phyloP scores from a whole-genome alignment of 1,284 basidiomycete species.

The Rhodotorula mucilaginosa region DNA sequence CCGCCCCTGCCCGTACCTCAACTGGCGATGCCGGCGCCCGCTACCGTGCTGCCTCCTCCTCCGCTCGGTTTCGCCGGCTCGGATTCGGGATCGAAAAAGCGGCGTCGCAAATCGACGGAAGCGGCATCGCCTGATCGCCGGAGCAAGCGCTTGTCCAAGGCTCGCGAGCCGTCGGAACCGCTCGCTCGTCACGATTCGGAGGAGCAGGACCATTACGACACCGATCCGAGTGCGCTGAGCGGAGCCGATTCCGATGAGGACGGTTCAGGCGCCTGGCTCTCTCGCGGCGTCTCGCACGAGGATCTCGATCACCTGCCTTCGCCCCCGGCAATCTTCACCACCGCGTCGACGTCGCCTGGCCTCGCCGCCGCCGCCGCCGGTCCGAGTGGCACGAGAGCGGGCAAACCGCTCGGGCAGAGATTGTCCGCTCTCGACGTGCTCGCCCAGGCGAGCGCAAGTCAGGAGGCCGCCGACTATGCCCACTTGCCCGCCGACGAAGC shows the following conservation, averaged over 20 bases:
- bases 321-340: neutral
- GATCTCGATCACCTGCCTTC: constrained; percentile 10
- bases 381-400: neutral
- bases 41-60: neutral
- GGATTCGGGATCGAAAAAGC: neutral
- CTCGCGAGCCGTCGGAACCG: no score
- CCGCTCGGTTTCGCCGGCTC: neutral
- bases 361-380: neutral
- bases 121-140: neutral
- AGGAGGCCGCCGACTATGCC: neutral
- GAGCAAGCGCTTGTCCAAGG: neutral
- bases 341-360: neutral
- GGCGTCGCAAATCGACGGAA: neutral
- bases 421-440: constrained; percentile 40
- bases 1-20: neutral
- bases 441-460: constrained; percentile 29
- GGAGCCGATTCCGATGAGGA: neutral
- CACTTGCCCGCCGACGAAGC: neutral
- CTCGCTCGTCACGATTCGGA: no score
- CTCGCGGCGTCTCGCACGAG: neutral
- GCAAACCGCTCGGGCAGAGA: neutral
- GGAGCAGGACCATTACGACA: neutral
- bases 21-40: neutral
- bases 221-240: no score
- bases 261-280: neutral